These are phyloP conservation scores for Blastobotrys elegans DNA, from an alignment of 1,139 yeast genomes.

Conservation along the genomic window DNA sequence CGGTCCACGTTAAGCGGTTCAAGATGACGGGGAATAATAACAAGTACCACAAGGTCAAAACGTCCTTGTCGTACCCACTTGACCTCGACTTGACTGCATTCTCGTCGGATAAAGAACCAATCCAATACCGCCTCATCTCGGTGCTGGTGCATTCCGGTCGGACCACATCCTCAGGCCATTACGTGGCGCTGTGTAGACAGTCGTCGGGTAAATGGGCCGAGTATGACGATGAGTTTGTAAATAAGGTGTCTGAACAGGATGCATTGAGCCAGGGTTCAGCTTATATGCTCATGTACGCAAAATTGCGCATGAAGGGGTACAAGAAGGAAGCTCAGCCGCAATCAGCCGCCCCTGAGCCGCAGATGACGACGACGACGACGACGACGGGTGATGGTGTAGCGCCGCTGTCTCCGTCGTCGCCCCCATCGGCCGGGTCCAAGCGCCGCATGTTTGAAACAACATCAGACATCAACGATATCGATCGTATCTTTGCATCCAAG, in stretches of 20 bases:
- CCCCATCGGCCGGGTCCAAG: too few species aligned
- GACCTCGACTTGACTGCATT: conserved; percentile 67
- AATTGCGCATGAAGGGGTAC: conserved; percentile 23
- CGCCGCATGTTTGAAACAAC: background rate
- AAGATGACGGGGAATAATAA: conserved; percentile 37
- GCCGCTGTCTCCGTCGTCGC: background rate
- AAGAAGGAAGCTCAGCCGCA: background rate
- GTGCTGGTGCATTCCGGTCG: conserved; percentile 95
- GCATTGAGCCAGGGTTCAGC: conserved; percentile 77
- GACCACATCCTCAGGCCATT: conserved; percentile 89
- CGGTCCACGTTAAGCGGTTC: conserved; percentile 84
- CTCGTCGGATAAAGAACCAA: conserved; percentile 43
- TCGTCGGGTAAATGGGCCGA: conserved; percentile 89
- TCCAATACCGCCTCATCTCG: conserved; percentile 68
- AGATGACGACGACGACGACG: background rate
- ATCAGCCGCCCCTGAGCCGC: background rate
- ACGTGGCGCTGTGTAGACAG: conserved; percentile 83
- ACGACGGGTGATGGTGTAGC: too few species aligned
- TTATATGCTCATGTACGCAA: conserved; percentile 76
- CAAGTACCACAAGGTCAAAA: conserved; percentile 78
- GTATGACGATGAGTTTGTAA: conserved; percentile 88
- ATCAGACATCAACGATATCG: background rate
- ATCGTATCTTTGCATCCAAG: conserved; percentile 5
- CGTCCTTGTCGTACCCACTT: conserved; percentile 75
- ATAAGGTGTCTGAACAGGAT: conserved; percentile 62